These are phyloP conservation scores for Zopfia rhizophila DNA, from an alignment of 2,329 filamentous ascomycete species.

Conservation along the genomic window DNA sequence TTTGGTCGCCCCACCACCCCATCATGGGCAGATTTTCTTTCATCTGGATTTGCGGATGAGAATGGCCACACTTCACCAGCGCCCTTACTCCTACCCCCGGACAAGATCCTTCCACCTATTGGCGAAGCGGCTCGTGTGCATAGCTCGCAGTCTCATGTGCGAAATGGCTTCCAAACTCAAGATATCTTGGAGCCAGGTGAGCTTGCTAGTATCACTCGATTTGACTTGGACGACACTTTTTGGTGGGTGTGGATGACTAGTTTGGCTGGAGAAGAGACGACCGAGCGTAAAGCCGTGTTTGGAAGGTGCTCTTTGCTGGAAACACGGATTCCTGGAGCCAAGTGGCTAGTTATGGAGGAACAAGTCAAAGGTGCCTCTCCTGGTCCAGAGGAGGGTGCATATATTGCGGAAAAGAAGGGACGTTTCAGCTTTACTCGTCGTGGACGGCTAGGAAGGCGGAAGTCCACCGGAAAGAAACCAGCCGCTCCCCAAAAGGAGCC, in stretches of 20 bases:
- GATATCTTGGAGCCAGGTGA: conserved; percentile 87
- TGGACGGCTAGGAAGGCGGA: conserved; percentile 70
- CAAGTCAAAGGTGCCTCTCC: conserved; percentile 92
- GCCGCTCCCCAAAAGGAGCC: conserved; percentile 60
- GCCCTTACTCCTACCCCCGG: conserved; percentile 84
- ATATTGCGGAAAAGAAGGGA: conserved; percentile 94
- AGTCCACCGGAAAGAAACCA: conserved; percentile 55
- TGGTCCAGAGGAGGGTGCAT: conserved; percentile 84
- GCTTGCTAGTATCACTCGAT: conserved; percentile 86
- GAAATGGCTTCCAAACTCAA: conserved; percentile 73
- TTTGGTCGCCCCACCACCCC: conserved; percentile 89
- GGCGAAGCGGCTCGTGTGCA: conserved; percentile 73
- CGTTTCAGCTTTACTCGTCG: conserved; percentile 87
- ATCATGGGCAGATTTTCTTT: conserved; percentile 98
- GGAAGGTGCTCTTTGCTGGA: conserved; percentile 93
- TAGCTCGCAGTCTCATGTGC: conserved; percentile 83
- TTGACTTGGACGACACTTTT: conserved; percentile 93
- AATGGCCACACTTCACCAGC: conserved; percentile 70
- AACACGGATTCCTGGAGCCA: conserved; percentile 80
- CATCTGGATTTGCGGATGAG: conserved; percentile 87
- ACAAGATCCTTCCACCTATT: conserved; percentile 90
- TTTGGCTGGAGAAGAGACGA: conserved; percentile 88
- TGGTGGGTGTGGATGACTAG: conserved; percentile 99
- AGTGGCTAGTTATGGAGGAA: conserved; percentile 96
- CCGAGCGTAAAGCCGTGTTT: conserved; percentile 88